These are phyloP conservation scores for Phoma sp. DNA, from an alignment of 2,329 filamentous ascomycete species.

Conservation along the genomic window DNA sequence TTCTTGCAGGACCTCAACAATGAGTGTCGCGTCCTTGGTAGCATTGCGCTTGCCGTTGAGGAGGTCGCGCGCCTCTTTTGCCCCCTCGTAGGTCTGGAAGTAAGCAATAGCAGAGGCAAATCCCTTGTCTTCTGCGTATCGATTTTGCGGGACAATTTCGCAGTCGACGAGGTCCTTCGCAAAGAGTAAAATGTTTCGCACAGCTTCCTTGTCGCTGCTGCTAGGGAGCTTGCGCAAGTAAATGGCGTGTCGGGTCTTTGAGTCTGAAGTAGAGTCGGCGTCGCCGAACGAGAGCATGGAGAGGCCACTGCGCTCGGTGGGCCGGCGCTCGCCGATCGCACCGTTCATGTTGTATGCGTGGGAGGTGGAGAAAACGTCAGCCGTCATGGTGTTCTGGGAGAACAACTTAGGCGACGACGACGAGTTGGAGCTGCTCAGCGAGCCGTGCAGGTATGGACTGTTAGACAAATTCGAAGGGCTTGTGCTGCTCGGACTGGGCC, in stretches of 20 bases:
- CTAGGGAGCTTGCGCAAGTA: conserved; percentile 65
- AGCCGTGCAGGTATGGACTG: conserved; percentile 48
- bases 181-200: conserved; percentile 69
- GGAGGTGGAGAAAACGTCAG: conserved; percentile 49
- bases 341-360: conserved; percentile 49
- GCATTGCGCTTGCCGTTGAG: conserved; percentile 68
- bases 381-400: conserved; percentile 47
- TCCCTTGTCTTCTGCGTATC: conserved; percentile 62
- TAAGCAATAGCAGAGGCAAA: conserved; percentile 64
- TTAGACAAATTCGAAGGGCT: conserved; percentile 50
- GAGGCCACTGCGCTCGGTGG: conserved; percentile 44
- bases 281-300: conserved; percentile 47
- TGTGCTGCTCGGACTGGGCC: conserved; percentile 51
- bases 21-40: conserved; percentile 64
- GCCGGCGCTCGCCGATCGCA: conserved; percentile 50
- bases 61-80: conserved; percentile 64
- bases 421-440: conserved; percentile 48
- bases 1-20: conserved; percentile 61
- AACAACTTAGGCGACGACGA: conserved; percentile 48
- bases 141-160: conserved; percentile 59
- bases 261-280: conserved; percentile 34
- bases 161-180: conserved; percentile 67
- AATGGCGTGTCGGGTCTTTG: conserved; percentile 48
- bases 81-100: conserved; percentile 63
- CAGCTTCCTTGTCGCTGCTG: conserved; percentile 63